A percentile compares a stretch with the other conserved stretches of the same genome.
Conservation (phyloP, 345 rosid species). For the thale cress (Arabidopsis thaliana) region DNA sequence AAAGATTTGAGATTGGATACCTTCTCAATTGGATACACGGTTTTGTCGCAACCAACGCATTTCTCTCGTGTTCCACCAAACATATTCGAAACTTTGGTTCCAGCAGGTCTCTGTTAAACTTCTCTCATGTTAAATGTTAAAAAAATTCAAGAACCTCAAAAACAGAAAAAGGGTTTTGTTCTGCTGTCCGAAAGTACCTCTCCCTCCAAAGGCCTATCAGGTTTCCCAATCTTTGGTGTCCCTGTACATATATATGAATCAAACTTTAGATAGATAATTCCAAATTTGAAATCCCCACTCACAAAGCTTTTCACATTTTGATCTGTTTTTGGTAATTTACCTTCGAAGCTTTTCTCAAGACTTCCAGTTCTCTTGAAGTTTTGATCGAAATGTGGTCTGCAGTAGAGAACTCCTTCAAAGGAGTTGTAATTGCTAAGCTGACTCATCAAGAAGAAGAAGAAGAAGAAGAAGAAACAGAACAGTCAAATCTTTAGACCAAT, state of each 20-base stretch:
- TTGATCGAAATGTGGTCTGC: slow-evolving; percentile 99
- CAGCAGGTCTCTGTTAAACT: slow-evolving; percentile 70
- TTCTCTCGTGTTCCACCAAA: slow-evolving; percentile 94
- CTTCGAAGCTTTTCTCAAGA: slow-evolving; percentile 97
- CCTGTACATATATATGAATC: slow-evolving; percentile 47
- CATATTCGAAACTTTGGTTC: slow-evolving; percentile 82
- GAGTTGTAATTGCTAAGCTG: slow-evolving; percentile 99
- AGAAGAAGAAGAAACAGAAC: neutral
- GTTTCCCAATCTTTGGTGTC: slow-evolving; percentile 85
- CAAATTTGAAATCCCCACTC: neutral
- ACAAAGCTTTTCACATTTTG: neutral
- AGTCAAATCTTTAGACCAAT: neutral
- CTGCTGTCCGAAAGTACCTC: slow-evolving; percentile 60
- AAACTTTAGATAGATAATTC: slow-evolving; percentile 17
- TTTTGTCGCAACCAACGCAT: slow-evolving; percentile 83
- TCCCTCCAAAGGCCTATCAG: slow-evolving; percentile 71
- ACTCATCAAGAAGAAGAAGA: slow-evolving; percentile 37
- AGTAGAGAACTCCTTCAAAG: slow-evolving; percentile 94
- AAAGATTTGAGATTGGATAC: slow-evolving; percentile 42
- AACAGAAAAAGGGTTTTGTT: neutral
- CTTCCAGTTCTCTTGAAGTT: slow-evolving; percentile 96
- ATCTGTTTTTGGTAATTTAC: slow-evolving; percentile 41
- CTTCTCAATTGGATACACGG: slow-evolving; percentile 95
- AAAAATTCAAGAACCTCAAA: slow-evolving; percentile 8
- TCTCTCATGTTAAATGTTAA: slow-evolving; percentile 18